Conservation (phyloP, 345 rosid genomes). For the Geranium brycei region DNA sequence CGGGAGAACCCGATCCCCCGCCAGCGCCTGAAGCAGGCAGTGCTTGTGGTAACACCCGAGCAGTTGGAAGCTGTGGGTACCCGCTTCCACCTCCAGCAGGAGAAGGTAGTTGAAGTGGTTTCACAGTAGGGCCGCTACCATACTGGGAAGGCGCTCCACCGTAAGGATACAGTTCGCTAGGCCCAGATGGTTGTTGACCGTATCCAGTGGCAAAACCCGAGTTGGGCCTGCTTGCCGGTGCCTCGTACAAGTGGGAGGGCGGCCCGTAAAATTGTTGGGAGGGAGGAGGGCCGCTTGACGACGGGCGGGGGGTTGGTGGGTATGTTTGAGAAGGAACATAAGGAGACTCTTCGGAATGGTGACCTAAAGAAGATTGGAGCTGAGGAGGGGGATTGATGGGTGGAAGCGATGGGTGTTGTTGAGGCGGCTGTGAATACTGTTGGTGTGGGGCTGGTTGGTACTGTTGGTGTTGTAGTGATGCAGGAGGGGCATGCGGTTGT, state of each 20-base stretch:
- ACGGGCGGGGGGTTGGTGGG: constrained; percentile 43
- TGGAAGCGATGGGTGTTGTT: constrained; percentile 8
- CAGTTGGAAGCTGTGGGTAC: constrained; percentile 74
- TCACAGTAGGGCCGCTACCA: constrained; percentile 39
- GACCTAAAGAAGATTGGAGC: constrained; percentile 14
- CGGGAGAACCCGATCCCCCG: constrained; percentile 24
- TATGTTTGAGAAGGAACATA: constrained; percentile 36
- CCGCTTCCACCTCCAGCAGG: constrained; percentile 33
- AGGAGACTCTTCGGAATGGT: constrained; percentile 42
- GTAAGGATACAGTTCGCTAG: constrained; percentile 40
- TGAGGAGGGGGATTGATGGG: constrained; percentile 24
- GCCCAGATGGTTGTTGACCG: constrained; percentile 28
- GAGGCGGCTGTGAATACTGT: constrained; percentile 37
- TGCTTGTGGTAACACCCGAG: constrained; percentile 62
- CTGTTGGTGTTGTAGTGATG: constrained; percentile 40
- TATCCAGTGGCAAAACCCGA: constrained; percentile 55
- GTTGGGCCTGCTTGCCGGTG: constrained; percentile 44
- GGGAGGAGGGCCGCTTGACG: constrained; percentile 18
- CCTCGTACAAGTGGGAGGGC: constrained; percentile 43
- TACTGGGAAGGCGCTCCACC: constrained; percentile 49
- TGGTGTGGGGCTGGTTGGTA: constrained; percentile 35
- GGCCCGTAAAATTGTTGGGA: constrained; percentile 50
- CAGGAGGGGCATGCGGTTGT: constrained; percentile 29
- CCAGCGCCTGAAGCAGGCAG: constrained; percentile 33
- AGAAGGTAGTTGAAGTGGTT: constrained; percentile 33